These are phyloP conservation scores for Aspergillus baeticus DNA, from an alignment of 495 filamentous ascomycete species.

Conservation along the genomic window DNA sequence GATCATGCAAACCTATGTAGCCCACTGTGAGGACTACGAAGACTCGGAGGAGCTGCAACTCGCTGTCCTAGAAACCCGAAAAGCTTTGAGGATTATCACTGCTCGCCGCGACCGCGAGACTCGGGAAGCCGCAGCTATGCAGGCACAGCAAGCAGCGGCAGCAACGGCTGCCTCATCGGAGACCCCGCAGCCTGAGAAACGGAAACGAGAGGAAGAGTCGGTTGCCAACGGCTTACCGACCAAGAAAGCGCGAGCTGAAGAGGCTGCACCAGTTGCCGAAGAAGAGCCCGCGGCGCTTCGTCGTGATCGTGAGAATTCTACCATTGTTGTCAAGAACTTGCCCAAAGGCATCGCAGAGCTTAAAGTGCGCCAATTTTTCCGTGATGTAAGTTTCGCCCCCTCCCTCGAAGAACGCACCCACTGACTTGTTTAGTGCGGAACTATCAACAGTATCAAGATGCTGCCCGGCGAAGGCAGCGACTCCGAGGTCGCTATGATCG, in stretches of 20 bases:
- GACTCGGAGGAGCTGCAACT: constrained; percentile 66
- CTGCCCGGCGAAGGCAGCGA: constrained; percentile 53
- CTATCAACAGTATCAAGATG: constrained; percentile 72
- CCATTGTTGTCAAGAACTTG: constrained; percentile 75
- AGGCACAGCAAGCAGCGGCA: constrained; percentile 35
- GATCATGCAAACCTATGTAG: constrained; percentile 75
- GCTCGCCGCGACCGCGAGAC: constrained; percentile 67
- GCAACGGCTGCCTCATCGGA: constrained; percentile 17
- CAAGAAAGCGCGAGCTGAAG: constrained; percentile 61
- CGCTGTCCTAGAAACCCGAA: constrained; percentile 67
- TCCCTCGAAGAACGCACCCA: background rate
- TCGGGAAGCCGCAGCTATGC: constrained; percentile 50
- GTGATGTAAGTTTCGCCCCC: constrained; percentile 53
- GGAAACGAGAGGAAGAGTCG: constrained; percentile 66
- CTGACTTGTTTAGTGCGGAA: constrained; percentile 58
- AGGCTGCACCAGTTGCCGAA: constrained; percentile 27
- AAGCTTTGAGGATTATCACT: constrained; percentile 59
- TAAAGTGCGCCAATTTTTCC: constrained; percentile 82
- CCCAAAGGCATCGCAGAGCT: constrained; percentile 66
- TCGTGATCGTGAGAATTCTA: constrained; percentile 87
- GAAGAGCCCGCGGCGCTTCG: constrained; percentile 48
- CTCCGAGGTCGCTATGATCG: constrained; percentile 72
- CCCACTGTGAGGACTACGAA: constrained; percentile 88
- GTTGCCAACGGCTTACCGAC: constrained; percentile 40
- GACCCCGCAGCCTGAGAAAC: constrained; percentile 52